Evolutionary conservation across 495 filamentous ascomycete genomes (phyloP).

Genomic region (Aspergillus avenaceus): DNA sequence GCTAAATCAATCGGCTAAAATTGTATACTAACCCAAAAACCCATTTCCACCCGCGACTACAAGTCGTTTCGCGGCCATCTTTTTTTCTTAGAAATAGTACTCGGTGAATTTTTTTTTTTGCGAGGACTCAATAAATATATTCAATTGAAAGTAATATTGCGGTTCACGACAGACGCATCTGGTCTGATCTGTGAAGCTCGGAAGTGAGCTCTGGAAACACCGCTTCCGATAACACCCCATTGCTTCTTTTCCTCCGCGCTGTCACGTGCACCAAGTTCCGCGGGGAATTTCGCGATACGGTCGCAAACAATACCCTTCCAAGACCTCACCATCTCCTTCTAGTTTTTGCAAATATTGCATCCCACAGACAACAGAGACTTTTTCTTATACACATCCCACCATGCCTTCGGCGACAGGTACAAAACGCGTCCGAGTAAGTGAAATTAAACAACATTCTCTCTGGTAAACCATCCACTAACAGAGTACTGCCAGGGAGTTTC

Average conservation of each 20-base stretch:
- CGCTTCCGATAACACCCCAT: conserved; percentile 14
- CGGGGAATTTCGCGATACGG: neutral
- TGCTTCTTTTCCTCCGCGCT: conserved; percentile 5
- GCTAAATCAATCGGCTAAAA: neutral
- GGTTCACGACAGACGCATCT: conserved; percentile 1
- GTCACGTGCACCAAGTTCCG: conserved; percentile 7
- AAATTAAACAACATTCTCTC: neutral
- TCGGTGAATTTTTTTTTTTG: too few species aligned
- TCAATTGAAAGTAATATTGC: too few species aligned
- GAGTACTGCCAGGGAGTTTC: conserved; percentile 55
- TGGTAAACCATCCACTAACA: conserved; percentile 5
- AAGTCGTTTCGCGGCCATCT: conserved; percentile 61
- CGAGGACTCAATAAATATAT: too few species aligned
- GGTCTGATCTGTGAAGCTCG: neutral
- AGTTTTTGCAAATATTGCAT: neutral
- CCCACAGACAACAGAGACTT: neutral
- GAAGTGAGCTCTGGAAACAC: conserved; percentile 7
- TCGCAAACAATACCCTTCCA: neutral
- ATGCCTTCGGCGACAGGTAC: conserved; percentile 55
- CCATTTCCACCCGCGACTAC: conserved; percentile 92
- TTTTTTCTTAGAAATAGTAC: too few species aligned
- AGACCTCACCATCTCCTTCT: neutral
- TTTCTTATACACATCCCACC: conserved; percentile 1
- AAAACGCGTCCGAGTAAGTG: conserved; percentile 55
- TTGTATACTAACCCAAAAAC: conserved; percentile 62